Conservation (phyloP, 148 eudicot species). For the Linanthus parryae region DNA sequence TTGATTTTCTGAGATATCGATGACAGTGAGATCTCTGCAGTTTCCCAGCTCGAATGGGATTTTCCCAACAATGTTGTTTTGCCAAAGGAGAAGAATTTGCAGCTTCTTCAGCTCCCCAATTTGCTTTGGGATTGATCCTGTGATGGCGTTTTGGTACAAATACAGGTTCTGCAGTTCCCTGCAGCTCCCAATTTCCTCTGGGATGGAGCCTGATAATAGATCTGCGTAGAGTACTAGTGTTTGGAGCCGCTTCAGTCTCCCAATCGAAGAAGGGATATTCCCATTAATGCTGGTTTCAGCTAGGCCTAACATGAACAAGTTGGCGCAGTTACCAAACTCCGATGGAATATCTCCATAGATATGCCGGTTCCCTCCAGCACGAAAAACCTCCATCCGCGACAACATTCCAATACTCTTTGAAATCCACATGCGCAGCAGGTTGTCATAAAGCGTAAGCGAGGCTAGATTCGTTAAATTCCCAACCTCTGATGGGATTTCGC, state of each 20-base stretch:
- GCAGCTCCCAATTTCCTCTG: conserved; percentile 85
- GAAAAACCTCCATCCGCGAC: conserved; percentile 42
- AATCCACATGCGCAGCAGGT: conserved; percentile 60
- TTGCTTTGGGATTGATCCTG: conserved; percentile 63
- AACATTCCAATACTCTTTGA: conserved; percentile 64
- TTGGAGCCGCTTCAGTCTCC: conserved; percentile 62
- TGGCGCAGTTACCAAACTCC: conserved; percentile 82
- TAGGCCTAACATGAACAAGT: conserved; percentile 60
- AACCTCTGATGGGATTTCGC: conserved; percentile 56
- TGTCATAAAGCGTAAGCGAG: conserved; percentile 53
- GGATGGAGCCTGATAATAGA: conserved; percentile 70
- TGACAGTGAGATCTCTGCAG: conserved; percentile 55
- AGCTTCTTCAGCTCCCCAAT: conserved; percentile 67
- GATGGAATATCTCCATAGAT: conserved; percentile 66
- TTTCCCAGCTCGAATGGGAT: conserved; percentile 67
- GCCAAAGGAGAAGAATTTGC: conserved; percentile 81
- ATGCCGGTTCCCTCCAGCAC: conserved; percentile 92
- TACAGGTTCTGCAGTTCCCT: conserved; percentile 65
- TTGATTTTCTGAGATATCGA: conserved; percentile 69
- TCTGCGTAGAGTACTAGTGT: conserved; percentile 82
- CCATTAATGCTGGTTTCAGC: conserved; percentile 91
- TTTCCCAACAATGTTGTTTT: conserved; percentile 70
- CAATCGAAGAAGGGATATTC: conserved; percentile 57
- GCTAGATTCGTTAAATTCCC: conserved; percentile 62
- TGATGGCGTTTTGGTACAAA: conserved; percentile 76